These are phyloP conservation scores for Aspergillus pseudonomiae DNA, from an alignment of 2,329 filamentous ascomycete genomes.

Conservation along the genomic window DNA sequence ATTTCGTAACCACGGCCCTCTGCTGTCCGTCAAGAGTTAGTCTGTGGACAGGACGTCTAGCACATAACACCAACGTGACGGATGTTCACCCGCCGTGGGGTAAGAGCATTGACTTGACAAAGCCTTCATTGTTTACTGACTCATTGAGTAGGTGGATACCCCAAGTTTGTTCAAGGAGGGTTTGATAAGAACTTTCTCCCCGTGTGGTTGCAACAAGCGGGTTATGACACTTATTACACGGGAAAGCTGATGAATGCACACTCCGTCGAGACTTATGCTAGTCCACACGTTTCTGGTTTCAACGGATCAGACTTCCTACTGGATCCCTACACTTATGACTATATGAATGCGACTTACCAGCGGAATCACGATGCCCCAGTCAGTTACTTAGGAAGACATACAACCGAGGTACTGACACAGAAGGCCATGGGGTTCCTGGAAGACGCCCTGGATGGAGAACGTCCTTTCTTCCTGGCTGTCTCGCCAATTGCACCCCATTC, in stretches of 20 bases:
- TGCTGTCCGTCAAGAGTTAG: slow-evolving; percentile 71
- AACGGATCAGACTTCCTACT: slow-evolving; percentile 49
- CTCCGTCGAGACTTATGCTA: slow-evolving; percentile 52
- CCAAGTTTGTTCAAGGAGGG: slow-evolving; percentile 55
- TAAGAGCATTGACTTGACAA: slow-evolving; percentile 25
- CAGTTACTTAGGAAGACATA: slow-evolving; percentile 59
- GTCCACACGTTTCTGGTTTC: slow-evolving; percentile 40
- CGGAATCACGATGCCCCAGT: slow-evolving; percentile 60
- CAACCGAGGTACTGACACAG: slow-evolving; percentile 61
- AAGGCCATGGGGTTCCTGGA: slow-evolving; percentile 65
- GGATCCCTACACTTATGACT: slow-evolving; percentile 62
- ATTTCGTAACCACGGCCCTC: slow-evolving; percentile 68
- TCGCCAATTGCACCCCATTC: slow-evolving; percentile 70
- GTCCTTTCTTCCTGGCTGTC: slow-evolving; percentile 69
- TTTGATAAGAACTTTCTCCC: slow-evolving; percentile 56
- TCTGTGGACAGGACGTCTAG: slow-evolving; percentile 66
- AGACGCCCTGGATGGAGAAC: slow-evolving; percentile 56
- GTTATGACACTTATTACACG: slow-evolving; percentile 58
- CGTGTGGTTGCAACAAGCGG: slow-evolving; percentile 55
- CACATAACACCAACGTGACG: slow-evolving; percentile 73
- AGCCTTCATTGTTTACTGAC: neutral
- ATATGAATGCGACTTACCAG: slow-evolving; percentile 67
- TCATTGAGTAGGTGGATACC: slow-evolving; percentile 41
- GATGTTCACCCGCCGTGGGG: slow-evolving; percentile 58
- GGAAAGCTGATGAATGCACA: slow-evolving; percentile 60